A percentile compares a stretch with the other conserved stretches of the same genome.
phyloP scores from a whole-genome alignment of 1,139 yeast species.

The Schwanniomyces etchellsii region DNA sequence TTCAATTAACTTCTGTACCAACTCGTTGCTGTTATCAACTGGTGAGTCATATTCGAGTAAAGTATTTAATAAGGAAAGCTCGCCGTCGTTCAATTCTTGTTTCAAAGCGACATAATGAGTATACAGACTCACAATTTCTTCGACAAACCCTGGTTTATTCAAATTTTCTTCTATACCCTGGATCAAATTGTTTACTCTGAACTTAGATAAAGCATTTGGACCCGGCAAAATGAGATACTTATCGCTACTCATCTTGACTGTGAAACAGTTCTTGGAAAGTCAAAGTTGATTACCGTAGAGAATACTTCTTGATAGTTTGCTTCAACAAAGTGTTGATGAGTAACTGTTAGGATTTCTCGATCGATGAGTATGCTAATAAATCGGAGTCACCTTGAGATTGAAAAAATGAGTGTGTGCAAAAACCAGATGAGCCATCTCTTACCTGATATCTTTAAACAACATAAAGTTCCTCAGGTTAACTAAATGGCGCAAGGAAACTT shows the following conservation, averaged over 20 bases:
- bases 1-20: slow-evolving; percentile 40
- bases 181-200: slow-evolving; percentile 70
- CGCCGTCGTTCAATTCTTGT: slow-evolving; percentile 26
- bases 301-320: too few species aligned
- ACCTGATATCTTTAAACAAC: too few species aligned
- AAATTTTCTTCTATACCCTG: slow-evolving; percentile 69
- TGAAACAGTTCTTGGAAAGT: too few species aligned
- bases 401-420: too few species aligned
- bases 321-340: too few species aligned
- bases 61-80: slow-evolving; percentile 47
- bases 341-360: too few species aligned
- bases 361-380: too few species aligned
- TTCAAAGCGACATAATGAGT: slow-evolving; percentile 75
- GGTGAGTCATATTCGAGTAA: slow-evolving; percentile 74
- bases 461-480: too few species aligned
- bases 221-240: slow-evolving; percentile 69
- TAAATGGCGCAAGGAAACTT: slow-evolving; percentile 55
- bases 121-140: slow-evolving; percentile 65
- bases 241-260: slow-evolving; percentile 7
- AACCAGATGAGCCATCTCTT: too few species aligned
- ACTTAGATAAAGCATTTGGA: slow-evolving; percentile 82
- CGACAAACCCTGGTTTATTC: slow-evolving; percentile 54
- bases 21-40: slow-evolving; percentile 47
- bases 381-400: too few species aligned
- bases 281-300: too few species aligned